These are phyloP conservation scores for Aspergillus luchuensis DNA, from an alignment of 2,329 filamentous ascomycete species.

Conservation along the genomic window DNA sequence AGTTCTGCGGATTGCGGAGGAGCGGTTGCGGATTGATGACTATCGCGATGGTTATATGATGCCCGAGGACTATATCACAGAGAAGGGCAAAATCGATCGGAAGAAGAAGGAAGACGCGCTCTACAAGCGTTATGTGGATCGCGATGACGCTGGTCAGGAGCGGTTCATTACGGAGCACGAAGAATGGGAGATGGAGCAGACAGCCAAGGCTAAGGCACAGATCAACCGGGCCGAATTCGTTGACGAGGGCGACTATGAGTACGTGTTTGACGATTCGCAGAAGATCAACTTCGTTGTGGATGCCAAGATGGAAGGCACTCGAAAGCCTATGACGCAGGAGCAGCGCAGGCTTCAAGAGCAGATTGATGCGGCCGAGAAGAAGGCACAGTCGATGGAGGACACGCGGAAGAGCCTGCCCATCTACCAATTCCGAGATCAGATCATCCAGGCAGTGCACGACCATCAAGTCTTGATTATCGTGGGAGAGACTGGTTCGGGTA, in stretches of 20 bases:
- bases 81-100: slow-evolving; percentile 84
- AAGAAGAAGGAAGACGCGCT: slow-evolving; percentile 87
- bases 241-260: slow-evolving; percentile 83
- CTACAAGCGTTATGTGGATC: slow-evolving; percentile 86
- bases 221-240: slow-evolving; percentile 73
- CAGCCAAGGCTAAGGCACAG: slow-evolving; percentile 82
- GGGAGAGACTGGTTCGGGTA: slow-evolving; percentile 91
- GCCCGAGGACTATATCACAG: slow-evolving; percentile 92
- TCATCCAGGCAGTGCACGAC: slow-evolving; percentile 81
- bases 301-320: slow-evolving; percentile 69
- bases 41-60: slow-evolving; percentile 89
- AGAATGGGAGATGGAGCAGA: slow-evolving; percentile 92
- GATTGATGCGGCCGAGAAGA: slow-evolving; percentile 85
- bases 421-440: slow-evolving; percentile 80
- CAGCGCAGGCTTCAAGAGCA: slow-evolving; percentile 77
- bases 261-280: slow-evolving; percentile 86
- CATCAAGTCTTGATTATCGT: slow-evolving; percentile 90
- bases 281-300: slow-evolving; percentile 84
- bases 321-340: slow-evolving; percentile 72
- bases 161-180: slow-evolving; percentile 91
- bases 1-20: slow-evolving; percentile 77
- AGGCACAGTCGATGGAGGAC: slow-evolving; percentile 84
- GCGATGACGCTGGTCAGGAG: slow-evolving; percentile 83
- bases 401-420: slow-evolving; percentile 88
- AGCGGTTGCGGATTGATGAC: slow-evolving; percentile 84